Conservation (phyloP, 2,329 filamentous ascomycete species). For the Penicillium thymicola region DNA sequence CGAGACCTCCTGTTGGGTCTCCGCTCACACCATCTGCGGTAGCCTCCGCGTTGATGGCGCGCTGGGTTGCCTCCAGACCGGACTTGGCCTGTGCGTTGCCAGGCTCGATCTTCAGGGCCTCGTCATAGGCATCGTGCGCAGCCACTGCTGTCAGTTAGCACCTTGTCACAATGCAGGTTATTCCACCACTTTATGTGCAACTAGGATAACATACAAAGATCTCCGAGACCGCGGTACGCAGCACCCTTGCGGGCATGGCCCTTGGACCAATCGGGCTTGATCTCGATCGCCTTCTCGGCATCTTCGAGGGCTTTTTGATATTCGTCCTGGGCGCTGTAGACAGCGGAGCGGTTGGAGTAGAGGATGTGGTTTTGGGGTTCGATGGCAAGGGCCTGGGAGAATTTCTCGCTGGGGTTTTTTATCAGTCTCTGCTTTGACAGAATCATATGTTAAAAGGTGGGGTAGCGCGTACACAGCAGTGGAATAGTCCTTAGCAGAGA, state of each 20-base stretch:
- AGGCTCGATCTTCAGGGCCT: conserved; percentile 90
- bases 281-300: conserved; percentile 85
- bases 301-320: conserved; percentile 82
- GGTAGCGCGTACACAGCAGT: conserved; percentile 77
- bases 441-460: conserved; percentile 15
- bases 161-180: background rate
- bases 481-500: conserved; percentile 93
- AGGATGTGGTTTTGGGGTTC: conserved; percentile 92
- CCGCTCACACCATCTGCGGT: conserved; percentile 57
- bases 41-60: conserved; percentile 78
- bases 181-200: background rate
- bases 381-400: conserved; percentile 85
- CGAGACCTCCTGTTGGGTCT: conserved; percentile 73
- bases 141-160: conserved; percentile 51
- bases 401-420: conserved; percentile 68
- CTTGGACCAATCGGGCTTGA: conserved; percentile 98
- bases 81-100: conserved; percentile 90
- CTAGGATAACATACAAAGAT: conserved; percentile 58
- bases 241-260: conserved; percentile 92
- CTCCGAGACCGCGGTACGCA: conserved; percentile 81
- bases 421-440: conserved; percentile 9
- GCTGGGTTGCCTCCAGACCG: conserved; percentile 78
- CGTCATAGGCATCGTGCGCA: conserved; percentile 85
- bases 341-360: conserved; percentile 91
- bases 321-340: conserved; percentile 83